Conservation (phyloP, 75 land plant species). For the Sequoia sempervirens region DNA sequence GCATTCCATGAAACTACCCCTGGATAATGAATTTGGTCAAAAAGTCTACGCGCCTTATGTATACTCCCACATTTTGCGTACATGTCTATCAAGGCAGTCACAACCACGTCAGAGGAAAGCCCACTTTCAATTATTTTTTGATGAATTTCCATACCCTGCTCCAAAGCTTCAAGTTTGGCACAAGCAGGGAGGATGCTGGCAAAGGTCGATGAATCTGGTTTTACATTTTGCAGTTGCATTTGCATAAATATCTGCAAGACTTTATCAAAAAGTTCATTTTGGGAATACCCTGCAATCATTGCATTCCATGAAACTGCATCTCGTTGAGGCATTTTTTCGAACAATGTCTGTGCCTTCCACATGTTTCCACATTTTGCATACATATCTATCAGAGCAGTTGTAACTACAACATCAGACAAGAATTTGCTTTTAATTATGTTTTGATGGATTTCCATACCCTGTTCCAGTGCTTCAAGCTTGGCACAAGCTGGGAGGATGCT, state of each 20-base stretch:
- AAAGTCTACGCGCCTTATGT: constrained; percentile 2
- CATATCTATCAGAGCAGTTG: constrained; percentile 11
- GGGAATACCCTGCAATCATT: background rate
- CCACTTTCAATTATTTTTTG: background rate
- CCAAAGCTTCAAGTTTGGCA: background rate
- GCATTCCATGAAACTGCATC: constrained; percentile 12
- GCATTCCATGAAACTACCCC: constrained; percentile 10
- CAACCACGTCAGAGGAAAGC: background rate
- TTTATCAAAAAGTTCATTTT: background rate
- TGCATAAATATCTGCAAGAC: background rate
- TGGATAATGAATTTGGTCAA: background rate
- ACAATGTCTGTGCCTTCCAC: constrained; percentile 11
- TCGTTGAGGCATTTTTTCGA: background rate
- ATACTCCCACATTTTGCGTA: background rate
- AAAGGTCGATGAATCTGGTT: background rate
- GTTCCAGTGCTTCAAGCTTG: background rate
- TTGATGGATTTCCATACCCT: background rate
- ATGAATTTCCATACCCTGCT: background rate
- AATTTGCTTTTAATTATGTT: background rate
- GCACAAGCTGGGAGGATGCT: constrained; percentile 1
- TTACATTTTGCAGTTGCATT: background rate
- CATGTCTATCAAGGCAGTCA: background rate
- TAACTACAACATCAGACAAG: constrained; percentile 2
- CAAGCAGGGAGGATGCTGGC: background rate
- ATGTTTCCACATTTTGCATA: constrained; percentile 17